These are phyloP conservation scores for Auricularia auricula-judae DNA, from an alignment of 768 basidiomycete genomes.

Conservation along the genomic window DNA sequence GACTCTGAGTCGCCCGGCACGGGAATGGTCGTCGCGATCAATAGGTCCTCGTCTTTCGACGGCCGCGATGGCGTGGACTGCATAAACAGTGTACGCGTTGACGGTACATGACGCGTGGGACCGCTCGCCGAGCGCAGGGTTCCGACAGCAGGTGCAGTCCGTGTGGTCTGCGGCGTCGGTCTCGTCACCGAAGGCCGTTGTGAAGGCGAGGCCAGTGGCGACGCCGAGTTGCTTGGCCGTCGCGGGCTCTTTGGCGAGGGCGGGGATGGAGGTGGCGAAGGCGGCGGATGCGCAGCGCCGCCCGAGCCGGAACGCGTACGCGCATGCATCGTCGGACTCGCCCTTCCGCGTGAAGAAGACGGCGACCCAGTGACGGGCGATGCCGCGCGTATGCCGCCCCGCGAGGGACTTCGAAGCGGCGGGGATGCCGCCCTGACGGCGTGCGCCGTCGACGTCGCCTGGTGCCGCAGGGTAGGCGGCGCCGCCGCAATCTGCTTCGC, in stretches of 20 bases:
- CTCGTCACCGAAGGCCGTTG: not conserved
- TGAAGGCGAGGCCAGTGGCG: not conserved
- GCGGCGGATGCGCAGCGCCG: not conserved
- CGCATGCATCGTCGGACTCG: slow-evolving; percentile 28
- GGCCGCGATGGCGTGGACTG: not conserved
- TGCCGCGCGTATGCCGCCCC: slow-evolving; percentile 17
- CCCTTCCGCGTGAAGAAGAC: slow-evolving; percentile 26
- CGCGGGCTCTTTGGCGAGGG: slow-evolving; percentile 9
- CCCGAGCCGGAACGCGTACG: slow-evolving; percentile 36
- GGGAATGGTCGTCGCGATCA: slow-evolving; percentile 64
- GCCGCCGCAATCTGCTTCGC: slow-evolving; percentile 75
- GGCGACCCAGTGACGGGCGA: slow-evolving; percentile 34
- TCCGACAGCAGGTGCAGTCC: not conserved
- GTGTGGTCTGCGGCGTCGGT: not conserved
- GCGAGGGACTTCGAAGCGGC: slow-evolving; percentile 19
- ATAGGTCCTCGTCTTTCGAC: slow-evolving; percentile 41
- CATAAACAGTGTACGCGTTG: slow-evolving; percentile 3
- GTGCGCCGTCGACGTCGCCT: slow-evolving; percentile 65
- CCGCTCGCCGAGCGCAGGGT: not conserved
- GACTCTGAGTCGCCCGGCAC: slow-evolving; percentile 65
- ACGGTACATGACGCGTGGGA: not conserved
- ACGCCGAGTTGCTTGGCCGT: slow-evolving; percentile 1
- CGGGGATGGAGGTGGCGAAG: slow-evolving; percentile 7
- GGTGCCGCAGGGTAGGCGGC: slow-evolving; percentile 69
- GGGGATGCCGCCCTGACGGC: slow-evolving; percentile 29